Evolutionary conservation across 2,329 filamentous ascomycete genomes (phyloP).

Genomic region (Aspergillus thermomutatus): DNA sequence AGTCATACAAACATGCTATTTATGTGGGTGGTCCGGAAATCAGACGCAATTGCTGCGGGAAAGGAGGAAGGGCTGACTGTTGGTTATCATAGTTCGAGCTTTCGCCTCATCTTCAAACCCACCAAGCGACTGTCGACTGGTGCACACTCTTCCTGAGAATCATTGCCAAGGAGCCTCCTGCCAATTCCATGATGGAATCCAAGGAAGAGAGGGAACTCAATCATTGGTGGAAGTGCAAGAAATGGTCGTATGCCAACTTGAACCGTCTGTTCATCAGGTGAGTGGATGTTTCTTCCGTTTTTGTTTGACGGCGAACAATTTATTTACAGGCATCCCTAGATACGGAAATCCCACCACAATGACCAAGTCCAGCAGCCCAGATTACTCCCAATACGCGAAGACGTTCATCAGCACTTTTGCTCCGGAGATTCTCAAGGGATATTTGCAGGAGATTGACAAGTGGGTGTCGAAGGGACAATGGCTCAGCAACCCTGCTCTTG

Average conservation of each 20-base stretch:
- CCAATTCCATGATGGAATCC: slow-evolving; percentile 74
- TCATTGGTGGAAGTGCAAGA: slow-evolving; percentile 99
- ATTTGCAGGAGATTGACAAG: slow-evolving; percentile 90
- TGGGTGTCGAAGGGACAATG: slow-evolving; percentile 94
- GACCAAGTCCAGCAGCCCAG: slow-evolving; percentile 69
- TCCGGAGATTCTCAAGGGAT: slow-evolving; percentile 92
- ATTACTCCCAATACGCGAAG: slow-evolving; percentile 80
- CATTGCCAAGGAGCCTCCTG: slow-evolving; percentile 78
- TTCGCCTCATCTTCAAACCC: slow-evolving; percentile 70
- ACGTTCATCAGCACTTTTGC: slow-evolving; percentile 88
- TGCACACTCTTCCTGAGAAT: slow-evolving; percentile 91
- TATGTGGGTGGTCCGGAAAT: slow-evolving; percentile 61
- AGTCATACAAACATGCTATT: slow-evolving; percentile 97
- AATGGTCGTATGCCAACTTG: slow-evolving; percentile 97
- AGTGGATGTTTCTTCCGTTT: slow-evolving; percentile 20
- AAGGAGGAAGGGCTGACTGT: slow-evolving; percentile 25
- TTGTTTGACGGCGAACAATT: slow-evolving; percentile 1
- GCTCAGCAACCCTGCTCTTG: slow-evolving; percentile 91
- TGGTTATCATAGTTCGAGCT: slow-evolving; percentile 70
- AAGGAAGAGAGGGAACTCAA: slow-evolving; percentile 84
- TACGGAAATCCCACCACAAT: slow-evolving; percentile 84
- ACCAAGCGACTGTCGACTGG: slow-evolving; percentile 86
- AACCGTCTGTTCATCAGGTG: slow-evolving; percentile 93
- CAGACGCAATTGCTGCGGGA: not conserved
- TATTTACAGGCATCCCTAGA: slow-evolving; percentile 44